A percentile compares a stretch with the other conserved stretches of the same genome.
These are phyloP conservation scores for Nicotiana otophora DNA, from an alignment of 257 asterid species.

Conservation along the genomic window DNA sequence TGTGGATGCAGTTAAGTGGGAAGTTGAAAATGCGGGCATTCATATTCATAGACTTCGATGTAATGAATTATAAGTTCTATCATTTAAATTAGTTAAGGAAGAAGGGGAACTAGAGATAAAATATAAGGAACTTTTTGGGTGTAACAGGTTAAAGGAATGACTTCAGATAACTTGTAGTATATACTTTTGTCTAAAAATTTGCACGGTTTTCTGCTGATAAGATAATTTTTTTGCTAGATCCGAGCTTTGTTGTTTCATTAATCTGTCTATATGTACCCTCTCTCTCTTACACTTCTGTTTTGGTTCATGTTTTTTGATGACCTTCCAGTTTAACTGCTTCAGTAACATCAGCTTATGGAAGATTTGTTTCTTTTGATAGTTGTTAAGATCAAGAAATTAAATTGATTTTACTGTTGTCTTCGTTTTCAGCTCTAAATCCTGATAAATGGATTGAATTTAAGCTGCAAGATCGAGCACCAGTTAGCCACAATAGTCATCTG, in stretches of 20 bases:
- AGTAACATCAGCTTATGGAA: background rate
- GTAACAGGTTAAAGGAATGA: background rate
- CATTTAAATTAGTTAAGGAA: background rate
- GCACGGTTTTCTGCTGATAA: background rate
- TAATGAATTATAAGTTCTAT: background rate
- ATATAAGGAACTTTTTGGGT: background rate
- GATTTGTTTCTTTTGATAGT: background rate
- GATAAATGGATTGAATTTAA: slow-evolving; percentile 85
- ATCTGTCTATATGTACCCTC: background rate
- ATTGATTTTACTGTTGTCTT: slow-evolving; percentile 6
- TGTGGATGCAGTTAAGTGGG: background rate
- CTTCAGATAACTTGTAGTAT: background rate
- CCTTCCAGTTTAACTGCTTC: background rate
- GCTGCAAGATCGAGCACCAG: slow-evolving; percentile 87
- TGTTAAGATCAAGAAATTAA: background rate
- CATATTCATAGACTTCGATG: background rate
- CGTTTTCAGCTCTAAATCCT: slow-evolving; percentile 73
- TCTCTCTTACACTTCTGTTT: background rate
- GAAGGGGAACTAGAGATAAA: background rate
- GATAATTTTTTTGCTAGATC: background rate
- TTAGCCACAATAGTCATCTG: slow-evolving; percentile 83
- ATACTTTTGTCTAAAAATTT: background rate
- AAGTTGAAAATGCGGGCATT: background rate
- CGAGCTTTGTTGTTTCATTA: background rate
- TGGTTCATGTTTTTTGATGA: background rate